Base-by-base conservation (phyloP, 345 rosid genomes). In the Bruguiera gymnorhiza region DNA sequence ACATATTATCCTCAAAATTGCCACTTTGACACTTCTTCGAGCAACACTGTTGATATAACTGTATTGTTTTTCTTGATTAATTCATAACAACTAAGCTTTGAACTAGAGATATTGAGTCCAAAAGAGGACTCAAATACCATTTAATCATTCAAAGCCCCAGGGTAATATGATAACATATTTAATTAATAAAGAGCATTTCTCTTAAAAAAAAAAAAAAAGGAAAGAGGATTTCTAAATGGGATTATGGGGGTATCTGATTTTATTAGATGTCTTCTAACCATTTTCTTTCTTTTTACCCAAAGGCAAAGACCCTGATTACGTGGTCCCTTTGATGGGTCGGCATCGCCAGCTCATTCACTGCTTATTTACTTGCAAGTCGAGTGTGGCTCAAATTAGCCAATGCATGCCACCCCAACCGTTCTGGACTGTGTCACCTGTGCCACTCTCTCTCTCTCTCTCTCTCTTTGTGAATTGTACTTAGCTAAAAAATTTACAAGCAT, bases 321-420 rank as follows among this genome's bases (percentile, higher is more conserved):
- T 68, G 73, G 66, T 62, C 15, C 66, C 51, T 56, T 67, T 67
- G 76, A 76, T 32, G 72, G 73, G 76, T 72, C 76, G 73, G 73
- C 23, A 57, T 72, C 80, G 76, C 73, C 80, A 76, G 73, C 80
- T 71, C 76, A 76, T 63, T 56, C 50, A 31, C 64, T 54, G 51
- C 15, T 56, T 56, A 62, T 62, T 55, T 63, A 71, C 69, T 31
- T 43, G 10, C 76, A 57, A 76, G 76, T 72, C 80, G 63, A 76
- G 68, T 69, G 53, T 32, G 50, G 70, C 76, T 71, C 80, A 72
- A 76, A 39, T 15, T 53, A 27, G 31, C 56, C 51, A 36, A 10
- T 69, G 69, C 64, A 51, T 66, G 60, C 60, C 66, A 53, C 58
- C 66, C 71, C 62, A 73, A 52, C 66, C 71, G 67, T 61, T 50